Evolutionary conservation across 225 moss, liverwort and hornwort genomes (phyloP).

Genomic region (Physcomitrium patens): DNA sequence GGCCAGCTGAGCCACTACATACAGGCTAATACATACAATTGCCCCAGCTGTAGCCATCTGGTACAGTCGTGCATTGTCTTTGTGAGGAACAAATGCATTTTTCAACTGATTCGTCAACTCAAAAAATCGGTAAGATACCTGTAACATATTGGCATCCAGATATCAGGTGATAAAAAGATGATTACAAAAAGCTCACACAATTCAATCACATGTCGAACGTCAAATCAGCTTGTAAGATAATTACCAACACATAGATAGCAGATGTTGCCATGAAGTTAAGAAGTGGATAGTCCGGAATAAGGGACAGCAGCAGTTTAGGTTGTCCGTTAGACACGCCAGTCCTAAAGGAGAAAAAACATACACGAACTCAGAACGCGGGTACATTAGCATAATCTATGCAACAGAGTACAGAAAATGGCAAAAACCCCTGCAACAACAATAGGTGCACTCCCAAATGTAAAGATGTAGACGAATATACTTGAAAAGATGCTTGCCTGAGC

Average conservation of each 20-base stretch:
- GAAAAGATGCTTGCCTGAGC: conserved; percentile 69
- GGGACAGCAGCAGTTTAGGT: conserved; percentile 78
- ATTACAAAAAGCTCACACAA: neutral
- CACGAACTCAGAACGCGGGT: conserved; percentile 25
- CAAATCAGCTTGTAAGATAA: neutral
- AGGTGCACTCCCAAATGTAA: neutral
- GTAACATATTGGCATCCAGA: conserved; percentile 27
- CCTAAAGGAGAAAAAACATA: conserved; percentile 44
- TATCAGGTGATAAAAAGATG: conserved; percentile 17
- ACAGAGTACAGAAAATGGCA: conserved; percentile 9
- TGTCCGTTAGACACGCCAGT: conserved; percentile 85
- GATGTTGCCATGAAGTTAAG: conserved; percentile 94
- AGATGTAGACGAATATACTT: neutral
- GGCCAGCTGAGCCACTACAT: conserved; percentile 65
- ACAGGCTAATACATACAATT: conserved; percentile 49
- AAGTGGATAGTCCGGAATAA: conserved; percentile 81
- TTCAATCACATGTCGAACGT: conserved; percentile 11
- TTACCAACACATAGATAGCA: conserved; percentile 78
- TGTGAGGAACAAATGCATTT: conserved; percentile 72
- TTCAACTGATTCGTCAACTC: conserved; percentile 83
- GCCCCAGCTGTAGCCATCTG: conserved; percentile 71
- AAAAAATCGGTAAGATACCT: conserved; percentile 89
- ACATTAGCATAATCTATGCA: neutral
- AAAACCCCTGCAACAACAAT: conserved; percentile 1
- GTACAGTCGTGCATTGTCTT: conserved; percentile 81